Evolutionary conservation across 768 basidiomycete species (phyloP).

Genomic region (Gelatoporia subvermispora): DNA sequence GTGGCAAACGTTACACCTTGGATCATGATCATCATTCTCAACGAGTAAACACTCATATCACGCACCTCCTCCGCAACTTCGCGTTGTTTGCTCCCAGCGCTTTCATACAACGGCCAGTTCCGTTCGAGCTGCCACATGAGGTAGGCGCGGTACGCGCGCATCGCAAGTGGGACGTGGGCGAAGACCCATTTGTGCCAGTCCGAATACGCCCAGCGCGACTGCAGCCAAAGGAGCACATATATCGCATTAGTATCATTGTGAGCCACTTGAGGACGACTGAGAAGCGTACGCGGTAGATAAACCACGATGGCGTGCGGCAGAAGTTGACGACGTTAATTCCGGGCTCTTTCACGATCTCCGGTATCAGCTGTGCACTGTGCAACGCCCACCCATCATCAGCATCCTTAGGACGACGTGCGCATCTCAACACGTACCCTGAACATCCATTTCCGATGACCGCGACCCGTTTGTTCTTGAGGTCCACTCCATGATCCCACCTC

Average conservation of each 20-base stretch:
- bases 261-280: not conserved
- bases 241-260: not conserved
- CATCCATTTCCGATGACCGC: conserved; percentile 29
- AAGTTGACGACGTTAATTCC: conserved; percentile 24
- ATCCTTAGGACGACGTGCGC: not conserved
- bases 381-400: too few relatives aligned
- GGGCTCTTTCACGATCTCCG: conserved; percentile 17
- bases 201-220: too few relatives aligned
- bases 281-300: conserved; percentile 14
- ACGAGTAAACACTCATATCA: too few relatives aligned
- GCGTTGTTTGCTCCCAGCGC: too few relatives aligned
- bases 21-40: too few relatives aligned
- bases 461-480: conserved; percentile 23
- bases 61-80: too few relatives aligned
- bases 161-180: conserved; percentile 5
- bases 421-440: conserved; percentile 16
- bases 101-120: too few relatives aligned
- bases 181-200: conserved; percentile 17
- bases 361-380: conserved; percentile 24
- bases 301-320: conserved; percentile 25
- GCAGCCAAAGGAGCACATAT: too few relatives aligned
- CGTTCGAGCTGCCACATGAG: too few relatives aligned
- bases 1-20: too few relatives aligned
- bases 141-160: not conserved
- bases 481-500: conserved; percentile 21